Base-by-base conservation (phyloP, 1,284 basidiomycete species). In the Tilletiopsis washingtonensis region DNA sequence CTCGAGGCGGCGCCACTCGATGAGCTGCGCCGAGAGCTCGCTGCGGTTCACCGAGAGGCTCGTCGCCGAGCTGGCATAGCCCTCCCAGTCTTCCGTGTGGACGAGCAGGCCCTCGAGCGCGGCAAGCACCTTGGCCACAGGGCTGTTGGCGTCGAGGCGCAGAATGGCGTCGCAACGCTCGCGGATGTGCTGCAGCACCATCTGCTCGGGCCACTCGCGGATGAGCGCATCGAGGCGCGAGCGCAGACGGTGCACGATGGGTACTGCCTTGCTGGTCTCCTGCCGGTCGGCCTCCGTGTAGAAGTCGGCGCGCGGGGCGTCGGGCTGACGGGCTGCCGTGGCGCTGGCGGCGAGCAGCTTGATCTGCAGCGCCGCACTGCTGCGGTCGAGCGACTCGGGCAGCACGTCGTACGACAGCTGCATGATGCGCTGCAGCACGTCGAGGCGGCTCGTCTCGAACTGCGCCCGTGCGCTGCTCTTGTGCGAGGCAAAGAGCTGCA, bases 11-110 rank as follows among this genome's bases (percentile, higher is more conserved):
- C 94, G 80, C 94, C 94, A 98, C 23, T 82, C 81, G 42, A 98
- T 83, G 46, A 98, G 87, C 41, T 91, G 79, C 19, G 75, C 75
- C 4, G 81, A 85, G 25, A 96, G 75, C 11, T 78, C 78, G 23
- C 82, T 79, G 52, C 84, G 86, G 64, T 86, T 79, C 0, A 70
- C 55, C 62, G 81, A 82, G 52, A 99, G 79, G 21, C 83, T 84
- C 66, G 91, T 96, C 43, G 86, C 83, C 21, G 81, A 79, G 74
- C 90, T 91, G 11, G 93, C 85, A 64, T 88, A 98, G 63, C 84
- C 84, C 73, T 98, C 90, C 94, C 94, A 99, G 69, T 98, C 94
- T 56, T 94, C 88, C 9, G 84, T 88, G 59, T 94, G 88, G 39
- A 84, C 68, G 2, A 98, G 77, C 11, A 99, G 77, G 56, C 86